Conservation (phyloP, 768 basidiomycete genomes). For the Tylopilus vinaceipallidus region DNA sequence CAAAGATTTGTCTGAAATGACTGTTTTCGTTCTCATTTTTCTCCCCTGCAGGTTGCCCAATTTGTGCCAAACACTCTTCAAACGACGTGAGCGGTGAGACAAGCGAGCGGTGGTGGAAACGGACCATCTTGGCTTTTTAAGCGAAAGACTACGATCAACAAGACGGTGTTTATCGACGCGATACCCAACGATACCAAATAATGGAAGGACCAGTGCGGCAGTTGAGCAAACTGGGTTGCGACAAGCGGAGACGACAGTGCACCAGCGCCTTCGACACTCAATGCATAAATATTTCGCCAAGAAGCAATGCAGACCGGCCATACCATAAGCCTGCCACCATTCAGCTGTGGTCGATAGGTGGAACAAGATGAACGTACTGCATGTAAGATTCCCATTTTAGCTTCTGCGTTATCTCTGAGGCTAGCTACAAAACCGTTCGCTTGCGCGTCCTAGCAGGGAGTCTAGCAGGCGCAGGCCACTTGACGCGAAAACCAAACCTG, state of each 20-base stretch:
- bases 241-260: conserved; percentile 71
- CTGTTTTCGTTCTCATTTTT: conserved; percentile 33
- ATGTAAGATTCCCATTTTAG: conserved; percentile 43
- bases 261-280: conserved; percentile 49
- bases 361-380: conserved; percentile 32
- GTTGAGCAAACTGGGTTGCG: conserved; percentile 75
- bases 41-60: conserved; percentile 48
- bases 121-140: conserved; percentile 68
- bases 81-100: conserved; percentile 1
- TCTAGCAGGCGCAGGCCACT: neutral
- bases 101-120: conserved; percentile 5
- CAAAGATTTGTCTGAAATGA: conserved; percentile 51
- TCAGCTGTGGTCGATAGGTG: neutral
- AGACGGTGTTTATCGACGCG: conserved; percentile 52
- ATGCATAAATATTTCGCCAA: conserved; percentile 5
- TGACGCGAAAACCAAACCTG: conserved; percentile 36
- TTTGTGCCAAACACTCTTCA: conserved; percentile 51
- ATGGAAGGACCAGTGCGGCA: conserved; percentile 72
- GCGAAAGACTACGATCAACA: conserved; percentile 61
- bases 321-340: conserved; percentile 33
- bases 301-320: neutral
- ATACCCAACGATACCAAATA: conserved; percentile 70
- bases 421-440: conserved; percentile 45
- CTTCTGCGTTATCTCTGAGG: conserved; percentile 36
- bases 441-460: conserved; percentile 40